These are phyloP conservation scores for Plasmopara viticola DNA, from an alignment of 352 stramenopile genomes.

Conservation along the genomic window DNA sequence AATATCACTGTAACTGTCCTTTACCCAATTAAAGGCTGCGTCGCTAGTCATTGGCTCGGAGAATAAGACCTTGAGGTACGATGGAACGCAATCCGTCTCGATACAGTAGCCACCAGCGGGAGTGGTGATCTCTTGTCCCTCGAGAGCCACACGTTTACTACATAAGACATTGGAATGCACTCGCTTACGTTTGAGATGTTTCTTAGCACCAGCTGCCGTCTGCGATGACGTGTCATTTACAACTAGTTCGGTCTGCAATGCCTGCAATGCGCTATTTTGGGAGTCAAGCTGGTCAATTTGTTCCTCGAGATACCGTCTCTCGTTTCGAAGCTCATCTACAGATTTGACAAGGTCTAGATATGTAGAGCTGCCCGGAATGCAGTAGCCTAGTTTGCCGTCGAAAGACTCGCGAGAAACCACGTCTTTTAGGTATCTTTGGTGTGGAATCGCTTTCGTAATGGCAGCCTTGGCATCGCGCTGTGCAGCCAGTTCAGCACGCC, in stretches of 20 bases:
- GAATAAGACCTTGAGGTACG: slow-evolving; percentile 36
- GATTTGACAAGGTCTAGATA: slow-evolving; percentile 30
- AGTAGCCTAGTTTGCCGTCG: slow-evolving; percentile 12
- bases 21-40: slow-evolving; percentile 41
- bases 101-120: slow-evolving; percentile 29
- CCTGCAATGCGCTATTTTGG: slow-evolving; percentile 37
- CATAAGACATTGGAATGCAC: slow-evolving; percentile 12
- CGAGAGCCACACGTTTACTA: slow-evolving; percentile 11
- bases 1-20: slow-evolving; percentile 40
- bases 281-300: slow-evolving; percentile 39
- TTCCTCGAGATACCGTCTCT: slow-evolving; percentile 38
- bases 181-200: slow-evolving; percentile 32
- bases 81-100: slow-evolving; percentile 32
- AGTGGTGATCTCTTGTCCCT: slow-evolving; percentile 10
- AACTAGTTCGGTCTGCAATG: slow-evolving; percentile 30
- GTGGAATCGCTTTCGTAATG: slow-evolving; percentile 16
- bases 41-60: slow-evolving; percentile 28
- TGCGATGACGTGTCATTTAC: slow-evolving; percentile 13
- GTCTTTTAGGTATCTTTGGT: slow-evolving; percentile 16
- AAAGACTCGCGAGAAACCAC: slow-evolving; percentile 16
- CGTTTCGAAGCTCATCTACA: slow-evolving; percentile 27
- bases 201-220: slow-evolving; percentile 8
- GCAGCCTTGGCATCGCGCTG: slow-evolving; percentile 19
- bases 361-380: slow-evolving; percentile 25
- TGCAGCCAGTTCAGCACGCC: slow-evolving; percentile 18